These are phyloP conservation scores for Benincasa hispida DNA, from an alignment of 306 rosid species.

Conservation along the genomic window DNA sequence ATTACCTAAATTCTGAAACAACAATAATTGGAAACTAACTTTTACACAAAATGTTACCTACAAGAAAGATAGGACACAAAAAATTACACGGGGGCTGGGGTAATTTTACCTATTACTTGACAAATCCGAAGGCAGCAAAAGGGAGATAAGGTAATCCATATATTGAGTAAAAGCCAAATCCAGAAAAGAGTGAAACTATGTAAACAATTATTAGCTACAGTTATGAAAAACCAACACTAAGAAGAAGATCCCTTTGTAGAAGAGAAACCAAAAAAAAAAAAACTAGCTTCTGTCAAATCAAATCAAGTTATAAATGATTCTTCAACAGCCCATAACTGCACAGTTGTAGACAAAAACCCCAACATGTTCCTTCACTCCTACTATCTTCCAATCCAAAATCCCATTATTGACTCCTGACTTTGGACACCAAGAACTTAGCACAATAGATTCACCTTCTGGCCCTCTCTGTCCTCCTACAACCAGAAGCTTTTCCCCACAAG, in stretches of 20 bases:
- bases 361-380: slow-evolving; percentile 63
- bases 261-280: background rate
- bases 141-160: background rate
- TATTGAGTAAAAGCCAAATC: slow-evolving; percentile 5
- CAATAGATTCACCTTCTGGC: slow-evolving; percentile 78
- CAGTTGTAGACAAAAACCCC: slow-evolving; percentile 95
- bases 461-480: slow-evolving; percentile 94
- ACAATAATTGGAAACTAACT: background rate
- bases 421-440: slow-evolving; percentile 74
- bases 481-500: slow-evolving; percentile 71
- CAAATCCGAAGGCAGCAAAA: background rate
- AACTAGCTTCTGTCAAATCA: background rate
- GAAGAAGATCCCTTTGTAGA: background rate
- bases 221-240: background rate
- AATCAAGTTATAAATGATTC: slow-evolving; percentile 20
- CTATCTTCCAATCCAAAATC: slow-evolving; percentile 70
- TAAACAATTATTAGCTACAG: background rate
- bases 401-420: slow-evolving; percentile 56
- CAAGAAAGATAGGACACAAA: background rate
- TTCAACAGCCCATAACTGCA: slow-evolving; percentile 90
- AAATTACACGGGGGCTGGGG: background rate
- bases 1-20: background rate
- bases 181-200: background rate
- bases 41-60: background rate
- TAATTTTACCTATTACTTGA: background rate